Conservation (phyloP, 129 eudicot genomes). For the Helichrysum umbraculigerum region DNA sequence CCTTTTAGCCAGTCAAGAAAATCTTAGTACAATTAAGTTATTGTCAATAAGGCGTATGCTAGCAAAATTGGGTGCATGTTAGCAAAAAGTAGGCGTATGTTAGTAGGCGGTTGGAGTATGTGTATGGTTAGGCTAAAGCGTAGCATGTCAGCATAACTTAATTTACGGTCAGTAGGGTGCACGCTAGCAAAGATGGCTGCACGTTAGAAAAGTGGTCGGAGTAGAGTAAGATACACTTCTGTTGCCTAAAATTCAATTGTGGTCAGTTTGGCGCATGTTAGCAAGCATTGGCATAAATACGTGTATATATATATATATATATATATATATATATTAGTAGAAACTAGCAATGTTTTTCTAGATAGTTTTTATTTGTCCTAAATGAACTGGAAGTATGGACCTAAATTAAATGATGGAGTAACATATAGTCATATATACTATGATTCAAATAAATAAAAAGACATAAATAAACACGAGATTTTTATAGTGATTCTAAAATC, state of each 20-base stretch:
- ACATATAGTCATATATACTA: too few relatives aligned
- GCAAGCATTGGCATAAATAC: slow-evolving; percentile 1
- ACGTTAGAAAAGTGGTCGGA: slow-evolving; percentile 16
- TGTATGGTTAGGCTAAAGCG: background rate
- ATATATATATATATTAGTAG: too few relatives aligned
- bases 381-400: background rate
- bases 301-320: too few relatives aligned
- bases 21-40: background rate
- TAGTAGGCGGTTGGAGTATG: background rate
- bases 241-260: background rate
- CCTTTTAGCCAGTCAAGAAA: background rate
- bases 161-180: slow-evolving; percentile 13
- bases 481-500: too few relatives aligned
- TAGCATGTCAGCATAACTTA: background rate
- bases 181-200: slow-evolving; percentile 3
- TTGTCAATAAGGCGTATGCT: slow-evolving; percentile 4
- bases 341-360: too few relatives aligned
- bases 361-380: background rate
- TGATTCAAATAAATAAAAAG: background rate
- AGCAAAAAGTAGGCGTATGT: too few relatives aligned
- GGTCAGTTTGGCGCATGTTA: slow-evolving; percentile 16
- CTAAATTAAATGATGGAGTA: background rate
- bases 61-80: too few relatives aligned
- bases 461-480: too few relatives aligned
- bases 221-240: background rate